Conservation (phyloP, 148 eudicot species). For the Simmondsia chinensis region DNA sequence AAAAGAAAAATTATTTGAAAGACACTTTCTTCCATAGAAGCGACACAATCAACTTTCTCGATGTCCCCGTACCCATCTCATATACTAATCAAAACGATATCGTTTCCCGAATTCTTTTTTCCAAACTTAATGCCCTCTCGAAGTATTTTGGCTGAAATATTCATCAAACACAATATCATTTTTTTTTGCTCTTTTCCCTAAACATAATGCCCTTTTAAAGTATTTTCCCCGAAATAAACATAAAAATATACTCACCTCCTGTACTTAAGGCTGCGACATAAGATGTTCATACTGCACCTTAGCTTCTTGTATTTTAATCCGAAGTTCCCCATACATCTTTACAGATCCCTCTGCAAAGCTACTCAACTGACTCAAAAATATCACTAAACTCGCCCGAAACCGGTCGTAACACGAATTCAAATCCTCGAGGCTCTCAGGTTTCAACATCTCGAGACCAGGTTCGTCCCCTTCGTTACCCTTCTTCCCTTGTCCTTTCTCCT, state of each 20-base stretch:
- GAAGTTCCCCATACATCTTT: constrained; percentile 51
- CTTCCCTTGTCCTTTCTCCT: constrained; percentile 70
- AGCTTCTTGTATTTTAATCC: constrained; percentile 39
- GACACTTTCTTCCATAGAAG: too few species aligned
- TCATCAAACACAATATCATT: too few species aligned
- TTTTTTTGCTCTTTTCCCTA: too few species aligned
- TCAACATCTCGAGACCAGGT: constrained; percentile 15
- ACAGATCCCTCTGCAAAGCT: constrained; percentile 47
- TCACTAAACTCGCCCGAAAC: constrained; percentile 36
- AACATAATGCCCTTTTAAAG: too few species aligned
- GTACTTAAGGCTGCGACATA: constrained; percentile 29
- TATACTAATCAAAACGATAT: too few species aligned
- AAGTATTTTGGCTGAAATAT: too few species aligned
- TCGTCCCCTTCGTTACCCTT: constrained; percentile 18
- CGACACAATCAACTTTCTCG: too few species aligned
- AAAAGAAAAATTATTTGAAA: too few species aligned
- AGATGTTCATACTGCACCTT: constrained; percentile 36
- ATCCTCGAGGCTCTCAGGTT: constrained; percentile 37
- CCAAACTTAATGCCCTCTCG: too few species aligned
- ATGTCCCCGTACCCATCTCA: too few species aligned
- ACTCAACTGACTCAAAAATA: constrained; percentile 43
- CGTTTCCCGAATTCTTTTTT: neutral
- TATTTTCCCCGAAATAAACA: neutral
- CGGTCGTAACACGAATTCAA: constrained; percentile 32
- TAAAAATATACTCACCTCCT: too few species aligned